Evolutionary conservation across 1,284 basidiomycete genomes (phyloP).

Genomic region (Malassezia pachydermatis): DNA sequence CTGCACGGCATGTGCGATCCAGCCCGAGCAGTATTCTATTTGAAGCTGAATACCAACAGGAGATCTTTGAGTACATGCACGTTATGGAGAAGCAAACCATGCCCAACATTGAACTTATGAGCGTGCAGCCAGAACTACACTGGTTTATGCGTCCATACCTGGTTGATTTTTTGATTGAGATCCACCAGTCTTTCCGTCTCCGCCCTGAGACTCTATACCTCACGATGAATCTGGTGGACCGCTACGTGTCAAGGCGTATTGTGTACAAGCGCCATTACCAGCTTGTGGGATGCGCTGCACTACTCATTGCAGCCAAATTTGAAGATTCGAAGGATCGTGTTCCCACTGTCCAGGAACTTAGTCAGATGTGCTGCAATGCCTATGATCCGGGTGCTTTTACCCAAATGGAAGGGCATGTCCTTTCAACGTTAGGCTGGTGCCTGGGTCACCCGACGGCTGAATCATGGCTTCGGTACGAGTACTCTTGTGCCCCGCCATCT

Average conservation of each 20-base stretch:
- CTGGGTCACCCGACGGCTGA: constrained; percentile 97
- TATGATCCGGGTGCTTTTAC: constrained; percentile 90
- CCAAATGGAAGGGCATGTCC: constrained; percentile 70
- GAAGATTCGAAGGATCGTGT: constrained; percentile 98
- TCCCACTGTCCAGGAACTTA: constrained; percentile 83
- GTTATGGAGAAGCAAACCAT: constrained; percentile 86
- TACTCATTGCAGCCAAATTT: constrained; percentile 99
- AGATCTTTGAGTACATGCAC: constrained; percentile 85
- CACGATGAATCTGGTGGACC: constrained; percentile 95
- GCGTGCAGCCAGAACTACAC: constrained; percentile 88
- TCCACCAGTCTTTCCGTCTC: constrained; percentile 78
- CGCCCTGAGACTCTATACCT: constrained; percentile 97
- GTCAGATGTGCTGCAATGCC: constrained; percentile 83
- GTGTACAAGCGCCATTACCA: constrained; percentile 99
- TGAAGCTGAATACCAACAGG: constrained; percentile 90
- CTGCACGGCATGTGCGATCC: constrained; percentile 18
- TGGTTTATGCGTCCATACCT: constrained; percentile 89
- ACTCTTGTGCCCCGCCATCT: constrained; percentile 12
- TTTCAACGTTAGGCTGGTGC: constrained; percentile 89
- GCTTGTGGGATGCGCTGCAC: constrained; percentile 90
- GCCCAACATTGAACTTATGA: constrained; percentile 85
- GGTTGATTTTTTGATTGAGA: constrained; percentile 96
- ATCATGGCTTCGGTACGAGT: constrained; percentile 70
- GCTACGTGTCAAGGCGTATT: constrained; percentile 94
- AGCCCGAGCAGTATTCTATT: constrained; percentile 25